These are phyloP conservation scores for Benincasa hispida DNA, from an alignment of 306 rosid genomes.

Conservation along the genomic window DNA sequence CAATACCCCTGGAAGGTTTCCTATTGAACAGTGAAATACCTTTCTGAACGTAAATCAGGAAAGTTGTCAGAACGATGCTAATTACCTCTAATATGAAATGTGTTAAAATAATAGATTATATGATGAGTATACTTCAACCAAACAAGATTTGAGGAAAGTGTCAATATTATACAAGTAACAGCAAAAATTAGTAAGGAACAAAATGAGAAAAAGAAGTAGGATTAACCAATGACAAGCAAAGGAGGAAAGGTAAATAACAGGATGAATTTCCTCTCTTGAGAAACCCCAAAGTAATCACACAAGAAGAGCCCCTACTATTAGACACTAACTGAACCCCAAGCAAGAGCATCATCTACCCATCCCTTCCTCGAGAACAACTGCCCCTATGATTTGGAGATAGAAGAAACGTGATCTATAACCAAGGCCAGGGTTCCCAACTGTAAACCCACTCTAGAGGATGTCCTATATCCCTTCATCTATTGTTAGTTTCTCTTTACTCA, in stretches of 20 bases:
- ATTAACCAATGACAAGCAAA: not conserved
- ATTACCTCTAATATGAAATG: conserved; percentile 14
- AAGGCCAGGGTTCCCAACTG: not conserved
- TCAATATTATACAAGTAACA: not conserved
- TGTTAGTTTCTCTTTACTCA: not conserved
- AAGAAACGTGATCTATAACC: not conserved
- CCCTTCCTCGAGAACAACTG: not conserved
- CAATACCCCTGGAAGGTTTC: conserved; percentile 95
- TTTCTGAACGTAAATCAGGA: conserved; percentile 69
- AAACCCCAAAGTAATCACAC: not conserved
- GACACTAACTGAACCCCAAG: not conserved
- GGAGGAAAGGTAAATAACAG: not conserved
- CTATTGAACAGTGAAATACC: conserved; percentile 85
- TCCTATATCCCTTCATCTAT: not conserved
- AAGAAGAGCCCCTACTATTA: not conserved
- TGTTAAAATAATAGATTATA: not conserved
- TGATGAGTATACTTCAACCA: not conserved
- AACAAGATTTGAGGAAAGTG: not conserved
- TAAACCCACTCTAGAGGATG: not conserved
- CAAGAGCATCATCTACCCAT: not conserved
- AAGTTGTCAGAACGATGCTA: conserved; percentile 24
- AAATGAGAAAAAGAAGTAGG: not conserved
- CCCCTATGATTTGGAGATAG: not conserved
- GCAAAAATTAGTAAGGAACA: not conserved
- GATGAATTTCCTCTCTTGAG: not conserved